Conservation (phyloP, 331 rosid genomes). For the Rhamnella rubrinervis region DNA sequence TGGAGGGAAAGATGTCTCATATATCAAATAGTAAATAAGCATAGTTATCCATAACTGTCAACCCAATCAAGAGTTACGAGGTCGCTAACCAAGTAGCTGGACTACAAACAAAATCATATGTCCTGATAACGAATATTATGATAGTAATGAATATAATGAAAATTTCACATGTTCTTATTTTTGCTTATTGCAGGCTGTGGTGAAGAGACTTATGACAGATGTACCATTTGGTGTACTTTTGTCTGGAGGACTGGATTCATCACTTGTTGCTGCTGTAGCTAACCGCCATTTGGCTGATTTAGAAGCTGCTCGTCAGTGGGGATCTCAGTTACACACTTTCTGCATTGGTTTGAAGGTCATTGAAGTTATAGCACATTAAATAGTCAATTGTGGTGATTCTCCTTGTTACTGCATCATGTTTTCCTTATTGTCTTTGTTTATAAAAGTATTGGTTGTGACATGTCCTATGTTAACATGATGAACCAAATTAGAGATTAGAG, state of each 20-base stretch:
- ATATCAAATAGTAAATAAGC: neutral
- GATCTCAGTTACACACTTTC: constrained; percentile 86
- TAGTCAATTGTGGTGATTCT: neutral
- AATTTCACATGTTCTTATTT: constrained; percentile 3
- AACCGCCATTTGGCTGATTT: constrained; percentile 62
- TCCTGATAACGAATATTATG: neutral
- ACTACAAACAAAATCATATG: neutral
- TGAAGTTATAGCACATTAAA: neutral
- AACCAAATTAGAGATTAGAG: neutral
- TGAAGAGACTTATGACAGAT: constrained; percentile 95
- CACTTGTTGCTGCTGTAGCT: constrained; percentile 94
- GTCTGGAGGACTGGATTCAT: constrained; percentile 95
- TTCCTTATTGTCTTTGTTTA: neutral
- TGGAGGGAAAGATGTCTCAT: neutral
- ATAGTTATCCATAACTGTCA: neutral
- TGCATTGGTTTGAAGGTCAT: constrained; percentile 83
- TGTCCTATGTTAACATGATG: neutral
- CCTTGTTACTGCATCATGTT: neutral
- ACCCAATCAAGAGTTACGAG: neutral
- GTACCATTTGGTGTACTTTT: constrained; percentile 96
- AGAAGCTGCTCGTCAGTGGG: constrained; percentile 84
- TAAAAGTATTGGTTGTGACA: neutral
- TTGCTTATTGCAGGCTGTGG: constrained; percentile 67
- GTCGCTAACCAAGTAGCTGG: neutral
- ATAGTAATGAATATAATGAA: constrained; percentile 1